phyloP scores from a whole-genome alignment of 2,329 filamentous ascomycete genomes.

The Bertia moriformis region DNA sequence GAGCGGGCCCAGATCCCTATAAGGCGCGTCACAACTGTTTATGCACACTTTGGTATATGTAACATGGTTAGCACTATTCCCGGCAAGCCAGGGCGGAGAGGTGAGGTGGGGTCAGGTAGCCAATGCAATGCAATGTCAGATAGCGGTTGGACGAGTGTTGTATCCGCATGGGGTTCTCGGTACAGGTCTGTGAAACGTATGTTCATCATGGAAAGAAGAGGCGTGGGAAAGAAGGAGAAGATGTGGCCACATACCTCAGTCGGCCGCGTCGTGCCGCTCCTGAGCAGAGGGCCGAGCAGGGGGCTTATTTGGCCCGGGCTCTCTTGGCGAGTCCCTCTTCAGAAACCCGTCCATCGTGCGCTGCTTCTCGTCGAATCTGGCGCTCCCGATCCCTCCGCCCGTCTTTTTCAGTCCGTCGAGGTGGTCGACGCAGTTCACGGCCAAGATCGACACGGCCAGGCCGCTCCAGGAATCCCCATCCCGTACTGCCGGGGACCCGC shows the following conservation, averaged over 20 bases:
- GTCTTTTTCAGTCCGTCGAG: constrained; percentile 64
- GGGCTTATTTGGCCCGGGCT: constrained; percentile 15
- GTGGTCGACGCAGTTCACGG: constrained; percentile 59
- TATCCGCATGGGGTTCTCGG: constrained; percentile 59
- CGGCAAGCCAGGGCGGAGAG: too few relatives aligned
- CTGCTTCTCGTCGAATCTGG: constrained; percentile 61
- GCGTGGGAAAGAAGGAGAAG: constrained; percentile 6
- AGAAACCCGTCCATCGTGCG: constrained; percentile 69
- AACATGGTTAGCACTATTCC: too few relatives aligned
- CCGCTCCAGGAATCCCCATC: constrained; percentile 24
- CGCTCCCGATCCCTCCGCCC: constrained; percentile 67
- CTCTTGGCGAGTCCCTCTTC: constrained; percentile 28
- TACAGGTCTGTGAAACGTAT: constrained; percentile 75
- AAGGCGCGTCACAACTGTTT: too few relatives aligned
- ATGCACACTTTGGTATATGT: too few relatives aligned
- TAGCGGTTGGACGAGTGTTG: constrained; percentile 68
- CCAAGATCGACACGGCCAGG: constrained; percentile 30
- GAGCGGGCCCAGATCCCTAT: too few relatives aligned
- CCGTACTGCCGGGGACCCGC: constrained; percentile 6
- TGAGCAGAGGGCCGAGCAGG: constrained; percentile 5
- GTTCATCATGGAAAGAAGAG: constrained; percentile 40
- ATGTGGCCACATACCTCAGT: constrained; percentile 4
- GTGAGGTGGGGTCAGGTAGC: too few relatives aligned
- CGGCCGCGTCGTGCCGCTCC: constrained; percentile 22
- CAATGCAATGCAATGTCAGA: too few relatives aligned